Conservation (phyloP, 208 protist genomes). For the Crithidia mellificae region DNA sequence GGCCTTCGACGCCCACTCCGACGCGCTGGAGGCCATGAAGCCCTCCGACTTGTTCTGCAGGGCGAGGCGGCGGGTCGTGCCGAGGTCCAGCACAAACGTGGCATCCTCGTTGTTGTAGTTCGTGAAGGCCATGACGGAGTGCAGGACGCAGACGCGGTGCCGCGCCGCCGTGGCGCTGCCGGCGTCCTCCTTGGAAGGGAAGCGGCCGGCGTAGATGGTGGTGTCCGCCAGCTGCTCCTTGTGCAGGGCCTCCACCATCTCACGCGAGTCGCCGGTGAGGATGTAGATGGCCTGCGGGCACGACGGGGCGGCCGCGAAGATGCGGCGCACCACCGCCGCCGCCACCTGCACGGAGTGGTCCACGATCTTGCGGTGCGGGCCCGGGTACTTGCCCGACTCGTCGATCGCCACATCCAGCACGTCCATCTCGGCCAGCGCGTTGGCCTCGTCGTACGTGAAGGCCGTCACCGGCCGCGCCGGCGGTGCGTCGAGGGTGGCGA, state of each 20-base stretch:
- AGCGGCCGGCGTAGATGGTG: constrained; percentile 56
- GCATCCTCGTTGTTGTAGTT: constrained; percentile 52
- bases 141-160: constrained; percentile 70
- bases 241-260: constrained; percentile 57
- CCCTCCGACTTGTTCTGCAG: constrained; percentile 68
- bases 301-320: constrained; percentile 28
- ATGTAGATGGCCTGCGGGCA: constrained; percentile 71
- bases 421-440: constrained; percentile 64
- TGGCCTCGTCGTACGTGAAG: constrained; percentile 81
- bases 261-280: constrained; percentile 63
- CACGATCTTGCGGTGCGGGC: constrained; percentile 60
- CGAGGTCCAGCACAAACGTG: constrained; percentile 81
- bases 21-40: constrained; percentile 64
- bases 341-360: constrained; percentile 63
- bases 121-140: constrained; percentile 35
- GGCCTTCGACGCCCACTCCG: constrained; percentile 72
- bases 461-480: constrained; percentile 24
- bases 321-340: constrained; percentile 43
- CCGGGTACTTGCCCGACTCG: constrained; percentile 50
- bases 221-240: constrained; percentile 49
- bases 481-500: constrained; percentile 27
- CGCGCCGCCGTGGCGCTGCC: constrained; percentile 21
- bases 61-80: constrained; percentile 58
- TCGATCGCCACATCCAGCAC: constrained; percentile 79
- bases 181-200: constrained; percentile 33